A percentile compares a stretch with the other conserved stretches of the same genome.
Evolutionary conservation across 441 rosid genomes (phyloP).

Genomic region (Corymbia citriodora): DNA sequence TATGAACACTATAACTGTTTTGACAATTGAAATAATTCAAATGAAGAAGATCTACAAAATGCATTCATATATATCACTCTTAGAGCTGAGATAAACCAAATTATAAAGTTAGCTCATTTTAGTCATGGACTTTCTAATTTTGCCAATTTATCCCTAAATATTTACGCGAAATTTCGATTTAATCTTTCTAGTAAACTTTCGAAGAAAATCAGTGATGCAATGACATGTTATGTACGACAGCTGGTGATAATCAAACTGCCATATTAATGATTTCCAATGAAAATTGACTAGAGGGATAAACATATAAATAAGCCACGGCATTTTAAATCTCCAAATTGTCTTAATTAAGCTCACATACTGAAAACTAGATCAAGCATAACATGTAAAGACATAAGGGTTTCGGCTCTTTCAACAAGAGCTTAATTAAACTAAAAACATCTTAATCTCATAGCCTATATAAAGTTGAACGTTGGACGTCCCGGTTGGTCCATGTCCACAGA

Average conservation of each 20-base stretch:
- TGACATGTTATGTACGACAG: no score
- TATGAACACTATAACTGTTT: not conserved
- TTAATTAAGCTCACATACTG: not conserved
- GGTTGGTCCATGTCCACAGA: not conserved
- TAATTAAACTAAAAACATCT: not conserved
- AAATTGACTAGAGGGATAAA: not conserved
- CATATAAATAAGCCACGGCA: not conserved
- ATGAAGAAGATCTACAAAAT: not conserved
- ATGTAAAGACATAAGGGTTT: not conserved
- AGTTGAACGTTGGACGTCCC: not conserved
- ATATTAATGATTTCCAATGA: fast-evolving
- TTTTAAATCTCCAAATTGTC: not conserved
- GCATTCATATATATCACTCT: not conserved
- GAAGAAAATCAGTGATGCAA: not conserved
- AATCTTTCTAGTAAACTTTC: not conserved
- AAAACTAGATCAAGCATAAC: not conserved
- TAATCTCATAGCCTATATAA: not conserved
- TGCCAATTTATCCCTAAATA: not conserved
- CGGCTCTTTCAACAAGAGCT: not conserved
- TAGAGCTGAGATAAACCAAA: not conserved
- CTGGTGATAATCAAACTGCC: not conserved
- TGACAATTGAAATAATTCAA: not conserved
- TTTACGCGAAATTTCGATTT: not conserved
- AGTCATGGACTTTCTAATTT: not conserved
- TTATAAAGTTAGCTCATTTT: not conserved